phyloP scores from a whole-genome alignment of 495 filamentous ascomycete species.

The Penicillium cataractarum region DNA sequence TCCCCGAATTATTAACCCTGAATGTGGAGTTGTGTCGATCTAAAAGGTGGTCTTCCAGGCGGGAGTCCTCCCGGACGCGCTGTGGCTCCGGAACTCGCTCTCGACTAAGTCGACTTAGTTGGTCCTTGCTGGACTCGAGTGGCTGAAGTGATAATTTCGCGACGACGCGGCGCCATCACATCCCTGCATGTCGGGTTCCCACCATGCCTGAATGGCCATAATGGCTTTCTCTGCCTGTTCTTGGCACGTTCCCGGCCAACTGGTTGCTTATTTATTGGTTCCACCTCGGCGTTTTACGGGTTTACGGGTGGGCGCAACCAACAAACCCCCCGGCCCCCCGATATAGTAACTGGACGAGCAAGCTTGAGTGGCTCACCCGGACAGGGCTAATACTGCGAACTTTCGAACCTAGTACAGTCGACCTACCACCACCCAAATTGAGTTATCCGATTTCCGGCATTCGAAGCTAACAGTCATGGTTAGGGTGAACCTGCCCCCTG shows the following conservation, averaged over 20 bases:
- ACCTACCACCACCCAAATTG: neutral
- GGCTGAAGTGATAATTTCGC: neutral
- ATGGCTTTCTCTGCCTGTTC: neutral
- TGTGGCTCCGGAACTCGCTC: neutral
- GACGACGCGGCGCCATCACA: slow-evolving; percentile 3
- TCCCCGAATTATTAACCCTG: slow-evolving; percentile 2
- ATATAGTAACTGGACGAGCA: neutral
- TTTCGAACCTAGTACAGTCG: neutral
- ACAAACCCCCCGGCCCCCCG: neutral
- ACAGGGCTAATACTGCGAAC: slow-evolving; percentile 4
- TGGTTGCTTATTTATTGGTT: neutral
- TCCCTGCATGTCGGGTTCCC: slow-evolving; percentile 2
- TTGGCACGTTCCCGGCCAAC: neutral
- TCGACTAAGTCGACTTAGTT: neutral
- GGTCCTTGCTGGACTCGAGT: neutral
- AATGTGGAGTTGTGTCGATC: slow-evolving; percentile 10
- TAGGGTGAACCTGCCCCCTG: neutral
- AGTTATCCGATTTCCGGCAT: neutral
- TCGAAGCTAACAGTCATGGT: neutral
- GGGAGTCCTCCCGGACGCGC: slow-evolving; percentile 4
- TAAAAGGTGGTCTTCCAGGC: slow-evolving; percentile 2
- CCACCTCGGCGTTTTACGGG: neutral
- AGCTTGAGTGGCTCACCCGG: neutral
- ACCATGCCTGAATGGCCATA: slow-evolving; percentile 2
- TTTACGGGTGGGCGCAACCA: neutral